A percentile compares a stretch with the other conserved stretches of the same genome.
Evolutionary conservation across 2,329 filamentous ascomycete species (phyloP).

Genomic region (Biscogniauxia mediterranea): DNA sequence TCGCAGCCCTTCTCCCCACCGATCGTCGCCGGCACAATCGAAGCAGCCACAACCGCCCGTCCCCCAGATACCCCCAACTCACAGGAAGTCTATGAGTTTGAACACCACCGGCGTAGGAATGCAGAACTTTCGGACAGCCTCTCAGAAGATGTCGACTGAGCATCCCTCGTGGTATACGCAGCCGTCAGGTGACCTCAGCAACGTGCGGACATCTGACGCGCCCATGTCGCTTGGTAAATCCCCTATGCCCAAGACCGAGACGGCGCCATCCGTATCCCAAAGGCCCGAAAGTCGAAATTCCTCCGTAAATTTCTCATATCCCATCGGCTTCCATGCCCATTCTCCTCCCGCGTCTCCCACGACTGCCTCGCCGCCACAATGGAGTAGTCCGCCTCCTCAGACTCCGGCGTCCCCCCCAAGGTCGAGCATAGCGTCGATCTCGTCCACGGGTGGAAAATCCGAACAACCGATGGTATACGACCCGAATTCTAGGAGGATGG

Average conservation of each 20-base stretch:
- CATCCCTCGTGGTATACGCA: slow-evolving; percentile 49
- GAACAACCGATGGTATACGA: slow-evolving; percentile 54
- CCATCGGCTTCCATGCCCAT: slow-evolving; percentile 42
- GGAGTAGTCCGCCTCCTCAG: slow-evolving; percentile 14
- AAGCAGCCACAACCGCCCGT: slow-evolving; percentile 65
- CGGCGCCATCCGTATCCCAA: slow-evolving; percentile 32
- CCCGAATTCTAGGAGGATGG: slow-evolving; percentile 63
- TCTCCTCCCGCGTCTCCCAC: slow-evolving; percentile 38
- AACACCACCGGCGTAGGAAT: slow-evolving; percentile 43
- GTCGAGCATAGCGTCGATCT: slow-evolving; percentile 24
- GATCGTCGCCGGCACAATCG: slow-evolving; percentile 38
- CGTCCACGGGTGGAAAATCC: slow-evolving; percentile 16
- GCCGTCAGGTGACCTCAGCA: slow-evolving; percentile 44
- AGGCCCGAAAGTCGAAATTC: slow-evolving; percentile 48
- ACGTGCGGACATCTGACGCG: slow-evolving; percentile 45
- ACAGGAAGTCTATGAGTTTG: slow-evolving; percentile 36
- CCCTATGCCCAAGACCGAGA: slow-evolving; percentile 29
- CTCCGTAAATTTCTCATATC: slow-evolving; percentile 61
- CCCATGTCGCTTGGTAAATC: slow-evolving; percentile 38
- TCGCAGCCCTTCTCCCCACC: slow-evolving; percentile 68
- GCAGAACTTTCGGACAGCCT: slow-evolving; percentile 52
- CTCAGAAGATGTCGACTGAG: slow-evolving; percentile 47
- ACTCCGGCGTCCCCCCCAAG: slow-evolving; percentile 19
- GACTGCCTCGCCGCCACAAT: slow-evolving; percentile 18
- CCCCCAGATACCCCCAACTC: slow-evolving; percentile 61